phyloP scores from a whole-genome alignment of 805 yeast species.

The Torulaspora microellipsoides region DNA sequence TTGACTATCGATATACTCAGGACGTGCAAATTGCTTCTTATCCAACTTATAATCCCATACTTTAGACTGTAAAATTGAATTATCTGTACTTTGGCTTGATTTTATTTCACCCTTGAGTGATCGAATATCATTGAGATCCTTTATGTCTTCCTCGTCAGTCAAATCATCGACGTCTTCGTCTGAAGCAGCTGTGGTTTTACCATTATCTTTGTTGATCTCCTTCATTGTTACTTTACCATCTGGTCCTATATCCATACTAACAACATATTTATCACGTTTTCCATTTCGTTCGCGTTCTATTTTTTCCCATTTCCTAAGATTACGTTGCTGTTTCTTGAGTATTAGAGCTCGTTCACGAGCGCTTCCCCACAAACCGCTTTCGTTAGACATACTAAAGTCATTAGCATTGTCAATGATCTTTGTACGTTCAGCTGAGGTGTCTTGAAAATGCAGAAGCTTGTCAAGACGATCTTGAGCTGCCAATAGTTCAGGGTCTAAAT shows the following conservation, averaged over 20 bases:
- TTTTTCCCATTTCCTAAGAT: slow-evolving; percentile 58
- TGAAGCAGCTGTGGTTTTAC: slow-evolving; percentile 23
- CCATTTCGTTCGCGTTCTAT: slow-evolving; percentile 59
- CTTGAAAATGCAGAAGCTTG: slow-evolving; percentile 73
- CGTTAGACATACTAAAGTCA: slow-evolving; percentile 55
- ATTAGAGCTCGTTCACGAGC: slow-evolving; percentile 84
- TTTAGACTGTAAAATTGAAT: slow-evolving; percentile 32
- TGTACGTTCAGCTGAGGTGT: slow-evolving; percentile 83
- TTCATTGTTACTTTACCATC: slow-evolving; percentile 74
- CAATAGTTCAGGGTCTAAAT: slow-evolving; percentile 50
- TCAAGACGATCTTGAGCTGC: slow-evolving; percentile 73
- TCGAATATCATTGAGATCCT: slow-evolving; percentile 29
- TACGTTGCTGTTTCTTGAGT: slow-evolving; percentile 79
- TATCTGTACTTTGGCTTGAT: slow-evolving; percentile 13
- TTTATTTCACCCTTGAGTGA: slow-evolving; percentile 25
- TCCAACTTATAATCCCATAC: slow-evolving; percentile 63
- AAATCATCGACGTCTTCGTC: slow-evolving; percentile 34
- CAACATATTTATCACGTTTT: slow-evolving; percentile 59
- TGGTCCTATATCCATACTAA: slow-evolving; percentile 67
- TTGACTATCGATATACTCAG: slow-evolving; percentile 37
- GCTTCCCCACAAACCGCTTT: slow-evolving; percentile 69
- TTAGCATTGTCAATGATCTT: slow-evolving; percentile 89
- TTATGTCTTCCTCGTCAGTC: slow-evolving; percentile 37
- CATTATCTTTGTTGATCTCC: slow-evolving; percentile 37
- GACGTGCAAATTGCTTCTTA: slow-evolving; percentile 49